Conservation (phyloP, 1,284 basidiomycete genomes). For the Tremellales sp. region DNA sequence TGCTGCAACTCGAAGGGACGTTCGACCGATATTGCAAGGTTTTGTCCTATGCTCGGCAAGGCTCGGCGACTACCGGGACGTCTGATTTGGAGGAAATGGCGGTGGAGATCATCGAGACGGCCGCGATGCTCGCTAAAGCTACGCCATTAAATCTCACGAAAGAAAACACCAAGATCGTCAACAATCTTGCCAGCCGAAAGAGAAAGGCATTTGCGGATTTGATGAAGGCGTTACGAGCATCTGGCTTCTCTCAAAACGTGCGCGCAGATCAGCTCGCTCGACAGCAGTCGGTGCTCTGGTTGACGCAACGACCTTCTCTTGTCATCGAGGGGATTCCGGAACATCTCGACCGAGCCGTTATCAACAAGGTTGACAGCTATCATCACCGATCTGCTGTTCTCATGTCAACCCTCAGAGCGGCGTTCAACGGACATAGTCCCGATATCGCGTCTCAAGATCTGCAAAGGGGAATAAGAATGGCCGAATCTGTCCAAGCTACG, state of each 20-base stretch:
- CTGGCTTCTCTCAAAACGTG: constrained; percentile 70
- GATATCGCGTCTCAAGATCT: constrained; percentile 84
- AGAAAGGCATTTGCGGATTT: constrained; percentile 88
- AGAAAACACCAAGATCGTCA: constrained; percentile 67
- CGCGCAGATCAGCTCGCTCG: constrained; percentile 66
- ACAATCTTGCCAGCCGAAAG: constrained; percentile 73
- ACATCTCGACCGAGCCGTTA: constrained; percentile 16
- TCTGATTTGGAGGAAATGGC: constrained; percentile 61
- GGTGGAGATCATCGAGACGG: constrained; percentile 67
- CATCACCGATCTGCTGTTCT: constrained; percentile 65
- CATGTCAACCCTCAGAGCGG: constrained; percentile 65
- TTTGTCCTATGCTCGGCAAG: constrained; percentile 37
- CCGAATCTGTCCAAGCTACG: constrained; percentile 71
- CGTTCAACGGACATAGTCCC: constrained; percentile 66
- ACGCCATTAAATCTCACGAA: constrained; percentile 57
- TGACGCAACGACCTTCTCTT: constrained; percentile 53
- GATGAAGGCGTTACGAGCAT: constrained; percentile 78
- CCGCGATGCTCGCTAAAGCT: constrained; percentile 60
- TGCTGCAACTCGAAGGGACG: constrained; percentile 30
- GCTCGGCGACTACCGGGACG: constrained; percentile 8
- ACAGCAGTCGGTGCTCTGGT: constrained; percentile 63
- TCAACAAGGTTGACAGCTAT: constrained; percentile 58
- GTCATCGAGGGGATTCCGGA: constrained; percentile 14
- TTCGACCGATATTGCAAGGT: constrained; percentile 37
- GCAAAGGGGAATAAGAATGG: constrained; percentile 68